Base-by-base conservation (phyloP, 768 basidiomycete genomes). In the Termitomyces heimii region DNA sequence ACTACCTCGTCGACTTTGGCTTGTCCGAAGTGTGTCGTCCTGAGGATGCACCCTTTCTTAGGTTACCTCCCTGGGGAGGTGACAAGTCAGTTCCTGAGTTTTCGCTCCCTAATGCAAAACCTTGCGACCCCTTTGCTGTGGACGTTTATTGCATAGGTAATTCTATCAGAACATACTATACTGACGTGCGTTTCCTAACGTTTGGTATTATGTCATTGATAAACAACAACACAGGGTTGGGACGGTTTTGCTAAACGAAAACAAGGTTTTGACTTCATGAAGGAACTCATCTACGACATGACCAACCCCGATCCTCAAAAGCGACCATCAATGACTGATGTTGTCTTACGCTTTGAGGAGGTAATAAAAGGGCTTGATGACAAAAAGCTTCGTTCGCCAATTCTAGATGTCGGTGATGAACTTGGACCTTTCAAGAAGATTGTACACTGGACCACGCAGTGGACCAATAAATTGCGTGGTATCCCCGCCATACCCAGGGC, bases 271-370 rank as follows among this genome's bases (percentile, higher is more conserved):
- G 39, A 53, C 3, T 53, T 53, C 37, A 42, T 42, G 39, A 37
- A 35, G 9, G 40, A 22, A 42, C 40, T 42, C 1, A 4, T 42
- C 20, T 20, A 22, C 40, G 40, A 42, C 12, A 42, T 42, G 40
- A 53, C 58, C 5, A 51, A 66, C 9, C 44, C 57, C 9, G 69
- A 75, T 47, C 75, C 75, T 0, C 26, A 59, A 0, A 65, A 66
- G 50, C 66, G 72, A 54, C 74, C 72, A 1, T 70, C 62, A 0
- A 71, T 71, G 62, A 67, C 70, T 20, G 66, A 69, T 24, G 70
- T 71, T 1, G 65, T 71, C 0, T 10, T 47, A 8, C 66, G 68
- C 0, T 71, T 73, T 46, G 53, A 59, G 2, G 46, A 6, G 2
- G 64, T 71, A 20, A n/a, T 53, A 5, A 49, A 54, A 10, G 28